These are phyloP conservation scores for Cocos nucifera DNA, from an alignment of 176 grass and related monocot genomes.

Conservation along the genomic window DNA sequence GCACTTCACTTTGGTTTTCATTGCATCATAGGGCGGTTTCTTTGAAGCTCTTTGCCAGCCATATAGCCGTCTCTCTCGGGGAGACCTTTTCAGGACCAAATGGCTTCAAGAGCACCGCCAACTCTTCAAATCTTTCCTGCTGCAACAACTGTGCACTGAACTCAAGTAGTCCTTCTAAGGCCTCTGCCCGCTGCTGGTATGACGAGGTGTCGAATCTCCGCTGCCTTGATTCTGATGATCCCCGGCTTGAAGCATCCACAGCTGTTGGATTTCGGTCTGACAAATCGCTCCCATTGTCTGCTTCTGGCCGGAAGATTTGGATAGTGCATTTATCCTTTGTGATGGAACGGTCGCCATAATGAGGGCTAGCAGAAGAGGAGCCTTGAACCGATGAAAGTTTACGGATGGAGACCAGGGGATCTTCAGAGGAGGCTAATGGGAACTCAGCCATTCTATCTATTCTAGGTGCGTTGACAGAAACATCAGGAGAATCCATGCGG, in stretches of 20 bases:
- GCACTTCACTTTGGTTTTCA: background rate
- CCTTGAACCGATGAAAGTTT: conserved; percentile 17
- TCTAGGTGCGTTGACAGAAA: conserved; percentile 81
- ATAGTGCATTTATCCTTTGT: conserved; percentile 95
- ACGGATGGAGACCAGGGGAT: conserved; percentile 23
- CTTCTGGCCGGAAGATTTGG: conserved; percentile 46
- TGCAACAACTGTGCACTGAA: conserved; percentile 90
- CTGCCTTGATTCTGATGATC: conserved; percentile 56
- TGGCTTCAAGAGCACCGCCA: conserved; percentile 70
- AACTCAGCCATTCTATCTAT: conserved; percentile 88
- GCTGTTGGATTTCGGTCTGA: conserved; percentile 22
- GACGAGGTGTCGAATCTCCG: conserved; percentile 62
- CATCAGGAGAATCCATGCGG: conserved; percentile 56
- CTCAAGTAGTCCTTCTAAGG: conserved; percentile 83
- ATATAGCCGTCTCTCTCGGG: conserved; percentile 90
- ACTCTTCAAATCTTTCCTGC: conserved; percentile 73
- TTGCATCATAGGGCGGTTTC: conserved; percentile 30
- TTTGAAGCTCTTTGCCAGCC: conserved; percentile 90
- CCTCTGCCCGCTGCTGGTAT: conserved; percentile 75
- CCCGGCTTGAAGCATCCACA: conserved; percentile 25
- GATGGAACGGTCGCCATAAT: conserved; percentile 45
- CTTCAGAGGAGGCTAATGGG: conserved; percentile 54
- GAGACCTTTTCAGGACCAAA: conserved; percentile 80
- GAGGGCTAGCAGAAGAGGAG: conserved; percentile 20
- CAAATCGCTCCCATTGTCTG: conserved; percentile 14